These are phyloP conservation scores for Schizosaccharomyces octosporus DNA, from an alignment of 805 yeast genomes.

Conservation along the genomic window DNA sequence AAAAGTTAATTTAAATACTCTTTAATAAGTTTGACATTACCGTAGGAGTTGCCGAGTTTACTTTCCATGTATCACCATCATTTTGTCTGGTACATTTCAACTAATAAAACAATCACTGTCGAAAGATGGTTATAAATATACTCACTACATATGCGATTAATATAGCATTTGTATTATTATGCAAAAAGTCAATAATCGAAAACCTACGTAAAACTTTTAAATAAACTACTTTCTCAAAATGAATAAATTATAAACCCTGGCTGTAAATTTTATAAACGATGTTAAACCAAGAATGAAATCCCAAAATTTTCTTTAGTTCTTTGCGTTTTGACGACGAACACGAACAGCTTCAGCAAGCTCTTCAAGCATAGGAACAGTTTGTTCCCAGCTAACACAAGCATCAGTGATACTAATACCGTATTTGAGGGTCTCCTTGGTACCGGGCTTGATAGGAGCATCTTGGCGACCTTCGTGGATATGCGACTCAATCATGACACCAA, in stretches of 20 bases:
- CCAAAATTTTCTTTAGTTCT: background rate
- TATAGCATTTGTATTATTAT: too few relatives aligned
- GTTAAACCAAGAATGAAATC: background rate
- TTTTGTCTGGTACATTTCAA: too few relatives aligned
- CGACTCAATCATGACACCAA: slow-evolving; percentile 94
- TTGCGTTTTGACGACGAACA: slow-evolving; percentile 29
- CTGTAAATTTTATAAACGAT: background rate
- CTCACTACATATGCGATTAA: too few relatives aligned
- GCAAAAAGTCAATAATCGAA: too few relatives aligned
- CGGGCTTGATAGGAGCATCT: slow-evolving; percentile 43
- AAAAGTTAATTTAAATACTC: too few relatives aligned
- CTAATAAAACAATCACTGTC: too few relatives aligned
- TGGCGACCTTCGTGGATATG: slow-evolving; percentile 84
- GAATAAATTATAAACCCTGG: background rate
- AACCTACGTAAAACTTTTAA: too few relatives aligned
- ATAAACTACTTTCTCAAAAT: too few relatives aligned
- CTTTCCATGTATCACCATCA: too few relatives aligned
- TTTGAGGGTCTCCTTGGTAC: slow-evolving; percentile 26
- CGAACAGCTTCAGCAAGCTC: slow-evolving; percentile 58
- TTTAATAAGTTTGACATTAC: too few relatives aligned
- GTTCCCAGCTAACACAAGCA: slow-evolving; percentile 82
- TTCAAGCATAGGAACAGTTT: slow-evolving; percentile 48
- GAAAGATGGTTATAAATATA: too few relatives aligned
- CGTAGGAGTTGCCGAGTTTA: too few relatives aligned
- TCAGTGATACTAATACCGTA: slow-evolving; percentile 95